A percentile compares a stretch with the other conserved stretches of the same genome.
Conservation (phyloP, 805 yeast species). For the Barnettozyma vustinii region DNA sequence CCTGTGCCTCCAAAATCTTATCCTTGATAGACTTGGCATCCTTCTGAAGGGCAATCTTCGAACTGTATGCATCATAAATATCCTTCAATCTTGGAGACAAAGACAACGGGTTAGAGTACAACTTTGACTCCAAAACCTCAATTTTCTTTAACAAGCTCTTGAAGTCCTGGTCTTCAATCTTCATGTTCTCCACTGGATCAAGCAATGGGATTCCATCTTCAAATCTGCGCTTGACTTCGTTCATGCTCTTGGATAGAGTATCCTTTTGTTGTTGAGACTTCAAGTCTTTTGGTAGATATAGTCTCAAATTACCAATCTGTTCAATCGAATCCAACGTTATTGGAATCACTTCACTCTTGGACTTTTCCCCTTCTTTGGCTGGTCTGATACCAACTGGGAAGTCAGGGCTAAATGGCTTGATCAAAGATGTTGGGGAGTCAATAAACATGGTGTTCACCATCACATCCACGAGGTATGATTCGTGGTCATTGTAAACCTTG, state of each 20-base stretch:
- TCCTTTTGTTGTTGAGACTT: constrained; percentile 56
- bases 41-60: constrained; percentile 55
- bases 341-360: constrained; percentile 76
- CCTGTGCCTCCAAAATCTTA: constrained; percentile 76
- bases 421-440: constrained; percentile 78
- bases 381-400: constrained; percentile 89
- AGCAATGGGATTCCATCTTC: constrained; percentile 88
- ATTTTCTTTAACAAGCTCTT: constrained; percentile 64
- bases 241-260: constrained; percentile 61
- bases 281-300: constrained; percentile 73
- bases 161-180: constrained; percentile 80
- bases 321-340: constrained; percentile 74
- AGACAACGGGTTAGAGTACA: constrained; percentile 63
- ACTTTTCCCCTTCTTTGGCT: constrained; percentile 62
- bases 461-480: constrained; percentile 82
- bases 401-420: constrained; percentile 72
- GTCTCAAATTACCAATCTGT: constrained; percentile 72
- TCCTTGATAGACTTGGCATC: constrained; percentile 55
- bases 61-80: constrained; percentile 57
- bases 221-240: constrained; percentile 76
- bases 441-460: constrained; percentile 71
- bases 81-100: constrained; percentile 56
- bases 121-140: constrained; percentile 73
- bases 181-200: constrained; percentile 91
- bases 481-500: constrained; percentile 71